phyloP scores from a whole-genome alignment of 768 basidiomycete species.

The Omphalotus guepiniiformis region DNA sequence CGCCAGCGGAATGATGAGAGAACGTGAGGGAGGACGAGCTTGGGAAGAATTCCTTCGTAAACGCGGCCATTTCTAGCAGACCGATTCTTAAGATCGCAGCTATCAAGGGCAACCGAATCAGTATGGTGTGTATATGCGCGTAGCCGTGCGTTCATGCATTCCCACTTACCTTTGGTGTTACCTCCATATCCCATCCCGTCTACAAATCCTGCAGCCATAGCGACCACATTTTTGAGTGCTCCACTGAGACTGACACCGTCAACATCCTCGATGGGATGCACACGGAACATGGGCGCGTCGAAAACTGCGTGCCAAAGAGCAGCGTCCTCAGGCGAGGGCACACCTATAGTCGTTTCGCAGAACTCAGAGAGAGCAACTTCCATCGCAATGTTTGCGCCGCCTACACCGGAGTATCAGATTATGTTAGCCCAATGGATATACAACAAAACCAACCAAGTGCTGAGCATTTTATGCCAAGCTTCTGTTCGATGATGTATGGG shows the following conservation, averaged over 20 bases:
- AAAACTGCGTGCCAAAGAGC: slow-evolving; percentile 16
- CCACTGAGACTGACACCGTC: slow-evolving; percentile 14
- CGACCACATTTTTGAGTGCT: slow-evolving; percentile 14
- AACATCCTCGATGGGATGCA: slow-evolving; percentile 14
- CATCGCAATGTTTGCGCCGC: slow-evolving; percentile 13
- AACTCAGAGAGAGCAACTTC: slow-evolving; percentile 12
- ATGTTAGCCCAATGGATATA: neutral
- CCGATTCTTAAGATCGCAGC: slow-evolving; percentile 12
- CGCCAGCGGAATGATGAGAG: slow-evolving; percentile 13
- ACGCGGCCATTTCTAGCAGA: slow-evolving; percentile 11
- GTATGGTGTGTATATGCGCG: too few relatives aligned
- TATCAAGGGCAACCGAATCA: neutral
- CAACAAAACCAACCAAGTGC: slow-evolving; percentile 6
- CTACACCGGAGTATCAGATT: neutral
- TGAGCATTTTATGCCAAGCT: slow-evolving; percentile 11
- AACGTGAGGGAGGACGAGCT: slow-evolving; percentile 12
- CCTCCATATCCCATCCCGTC: slow-evolving; percentile 14
- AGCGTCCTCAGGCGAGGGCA: slow-evolving; percentile 12
- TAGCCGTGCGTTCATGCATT: too few relatives aligned
- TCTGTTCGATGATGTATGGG: slow-evolving; percentile 11
- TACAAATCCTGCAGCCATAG: slow-evolving; percentile 11
- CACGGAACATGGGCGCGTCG: slow-evolving; percentile 11
- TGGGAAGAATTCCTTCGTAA: slow-evolving; percentile 14
- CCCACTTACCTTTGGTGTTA: slow-evolving; percentile 9
- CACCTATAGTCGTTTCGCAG: slow-evolving; percentile 13